phyloP scores from a whole-genome alignment of 345 rosid genomes.

The Eucalyptus brandiana region DNA sequence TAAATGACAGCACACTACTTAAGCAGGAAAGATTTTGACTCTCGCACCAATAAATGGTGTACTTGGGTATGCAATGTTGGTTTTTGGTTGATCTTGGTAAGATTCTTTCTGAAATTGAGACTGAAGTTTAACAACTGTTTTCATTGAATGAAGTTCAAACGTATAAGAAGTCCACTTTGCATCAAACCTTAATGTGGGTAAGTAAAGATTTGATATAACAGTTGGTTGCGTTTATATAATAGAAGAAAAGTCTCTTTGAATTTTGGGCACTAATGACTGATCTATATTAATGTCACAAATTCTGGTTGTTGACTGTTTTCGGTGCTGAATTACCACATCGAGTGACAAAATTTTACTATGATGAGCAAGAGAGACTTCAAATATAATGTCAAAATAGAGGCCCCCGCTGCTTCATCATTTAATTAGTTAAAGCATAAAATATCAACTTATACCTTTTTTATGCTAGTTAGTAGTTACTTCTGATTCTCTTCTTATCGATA shows the following conservation, averaged over 20 bases:
- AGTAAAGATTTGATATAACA: neutral
- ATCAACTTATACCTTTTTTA: neutral
- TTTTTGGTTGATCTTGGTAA: neutral
- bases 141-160: neutral
- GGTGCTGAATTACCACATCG: neutral
- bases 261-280: neutral
- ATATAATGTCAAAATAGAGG: neutral
- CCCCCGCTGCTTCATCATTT: neutral
- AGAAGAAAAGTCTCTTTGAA: neutral
- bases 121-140: neutral
- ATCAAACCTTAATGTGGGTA: neutral
- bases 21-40: slow-evolving; percentile 9
- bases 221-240: neutral
- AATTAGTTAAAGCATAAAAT: neutral
- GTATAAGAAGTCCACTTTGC: neutral
- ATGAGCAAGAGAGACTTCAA: neutral
- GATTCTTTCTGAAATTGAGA: neutral
- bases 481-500: neutral
- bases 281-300: neutral
- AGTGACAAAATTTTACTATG: neutral
- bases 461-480: neutral
- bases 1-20: slow-evolving; percentile 1
- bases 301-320: neutral
- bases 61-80: neutral
- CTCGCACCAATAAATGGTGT: neutral